Base-by-base conservation (phyloP, 176 grass and related monocot species). In the Raddia guianensis region DNA sequence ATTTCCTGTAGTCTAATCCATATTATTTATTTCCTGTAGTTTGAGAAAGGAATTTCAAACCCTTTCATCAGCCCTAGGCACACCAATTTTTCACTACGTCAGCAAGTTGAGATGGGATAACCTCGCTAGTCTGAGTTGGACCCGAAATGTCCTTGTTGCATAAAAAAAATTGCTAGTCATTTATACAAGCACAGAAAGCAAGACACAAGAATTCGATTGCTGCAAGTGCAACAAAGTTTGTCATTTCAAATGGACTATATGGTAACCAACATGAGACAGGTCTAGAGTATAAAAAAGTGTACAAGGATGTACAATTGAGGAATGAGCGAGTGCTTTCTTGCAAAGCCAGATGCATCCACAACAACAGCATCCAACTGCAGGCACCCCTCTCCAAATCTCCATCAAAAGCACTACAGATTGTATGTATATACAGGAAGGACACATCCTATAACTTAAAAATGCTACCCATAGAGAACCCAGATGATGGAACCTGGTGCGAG, bases 341-440 rank as follows among this genome's bases (percentile, higher is more conserved):
- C 65, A 59, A 87, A 65, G 86, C 86, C 66, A 75, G 87, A 93
- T 85, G 91, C 84, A 79, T 88, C 77, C 67, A 79, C 45, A 93
- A 93, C 80, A 90, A 71, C 54, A 83, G 62, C 88, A 90, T 90
- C 82, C 85, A 58, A 75, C 55, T 53, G 7, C 21, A 78, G 45
- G 75, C 65, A 50, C 49, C 52, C 50, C 50, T 63, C 68, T 57
- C 67, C 67, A 56, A n/a, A 7, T 56, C 16, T n/a, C 15, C 50
- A 77, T 68, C 27, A 76, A 73, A 85, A 69, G 47, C 66, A 86
- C 40, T 85, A 43, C 68, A 58, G 65, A 71, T 19, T 78, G 76
- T 79, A 51, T 68, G 72, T 85, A 87, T 94, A 83, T 88, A 94
- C 86, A 88, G 56, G 21, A 76, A 79, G 75, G 52, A 16, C 35